Evolutionary conservation across 257 asterid species (phyloP).

Genomic region (Forsythia suspensa): DNA sequence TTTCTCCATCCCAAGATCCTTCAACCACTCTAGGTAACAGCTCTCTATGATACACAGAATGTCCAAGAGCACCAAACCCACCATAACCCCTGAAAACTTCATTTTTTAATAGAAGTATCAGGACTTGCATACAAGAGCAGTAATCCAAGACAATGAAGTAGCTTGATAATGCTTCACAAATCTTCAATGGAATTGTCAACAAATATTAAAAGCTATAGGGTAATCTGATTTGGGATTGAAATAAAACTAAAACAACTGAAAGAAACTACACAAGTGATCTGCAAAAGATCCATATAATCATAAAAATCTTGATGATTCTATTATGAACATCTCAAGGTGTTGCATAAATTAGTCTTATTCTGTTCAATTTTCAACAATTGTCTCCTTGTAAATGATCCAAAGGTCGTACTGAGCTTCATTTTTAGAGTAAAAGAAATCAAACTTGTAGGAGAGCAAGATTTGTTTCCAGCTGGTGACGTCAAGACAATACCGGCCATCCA

Average conservation of each 20-base stretch:
- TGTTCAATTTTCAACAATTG: not conserved
- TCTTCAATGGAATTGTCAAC: not conserved
- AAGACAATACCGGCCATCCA: too few species aligned
- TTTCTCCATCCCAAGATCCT: slow-evolving; percentile 78
- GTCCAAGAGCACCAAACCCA: slow-evolving; percentile 99
- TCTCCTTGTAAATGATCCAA: not conserved
- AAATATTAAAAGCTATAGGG: slow-evolving; percentile 8
- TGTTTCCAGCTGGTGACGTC: too few species aligned
- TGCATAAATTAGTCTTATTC: not conserved
- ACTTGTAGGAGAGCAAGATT: too few species aligned
- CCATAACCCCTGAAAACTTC: slow-evolving; percentile 99
- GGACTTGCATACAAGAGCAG: slow-evolving; percentile 26
- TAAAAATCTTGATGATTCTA: not conserved
- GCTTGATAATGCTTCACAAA: slow-evolving; percentile 4
- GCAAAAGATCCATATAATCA: not conserved
- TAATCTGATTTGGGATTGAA: not conserved
- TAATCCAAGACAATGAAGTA: slow-evolving; percentile 15
- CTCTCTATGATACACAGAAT: slow-evolving; percentile 83
- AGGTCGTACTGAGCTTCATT: not conserved
- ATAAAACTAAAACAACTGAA: not conserved
- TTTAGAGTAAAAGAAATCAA: not conserved
- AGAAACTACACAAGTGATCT: not conserved
- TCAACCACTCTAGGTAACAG: slow-evolving; percentile 74
- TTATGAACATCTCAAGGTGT: not conserved
- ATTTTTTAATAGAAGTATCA: slow-evolving; percentile 47